phyloP scores from a whole-genome alignment of 805 yeast species.

The Saccharomyces paradoxus region DNA sequence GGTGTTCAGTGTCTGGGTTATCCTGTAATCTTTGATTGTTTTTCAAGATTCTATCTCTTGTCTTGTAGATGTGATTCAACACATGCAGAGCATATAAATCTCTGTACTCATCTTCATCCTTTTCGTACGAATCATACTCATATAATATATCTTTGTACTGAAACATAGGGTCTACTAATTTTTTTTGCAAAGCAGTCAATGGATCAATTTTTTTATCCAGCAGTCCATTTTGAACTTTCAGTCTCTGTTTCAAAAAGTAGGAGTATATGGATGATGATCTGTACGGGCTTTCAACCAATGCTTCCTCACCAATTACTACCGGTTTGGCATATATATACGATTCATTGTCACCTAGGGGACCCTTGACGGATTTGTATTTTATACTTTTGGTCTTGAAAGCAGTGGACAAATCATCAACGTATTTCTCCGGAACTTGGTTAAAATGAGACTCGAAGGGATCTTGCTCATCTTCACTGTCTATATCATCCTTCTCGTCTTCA shows the following conservation, averaged over 20 bases:
- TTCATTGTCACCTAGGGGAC: constrained; percentile 15
- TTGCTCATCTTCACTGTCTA: constrained; percentile 34
- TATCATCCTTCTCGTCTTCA: constrained; percentile 21
- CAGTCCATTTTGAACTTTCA: constrained; percentile 25
- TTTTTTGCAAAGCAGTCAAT: constrained; percentile 40
- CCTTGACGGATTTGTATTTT: constrained; percentile 19
- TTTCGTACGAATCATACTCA: constrained; percentile 42
- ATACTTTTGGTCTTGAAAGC: constrained; percentile 28
- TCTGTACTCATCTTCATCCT: constrained; percentile 47
- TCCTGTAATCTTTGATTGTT: constrained; percentile 54
- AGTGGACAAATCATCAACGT: constrained; percentile 33
- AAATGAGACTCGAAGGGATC: constrained; percentile 82
- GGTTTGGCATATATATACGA: constrained; percentile 22
- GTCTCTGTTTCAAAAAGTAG: constrained; percentile 42
- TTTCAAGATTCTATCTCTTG: constrained; percentile 76
- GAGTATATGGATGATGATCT: constrained; percentile 21
- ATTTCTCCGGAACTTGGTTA: constrained; percentile 36
- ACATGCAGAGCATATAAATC: constrained; percentile 62
- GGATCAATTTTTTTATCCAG: constrained; percentile 15
- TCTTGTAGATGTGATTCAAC: constrained; percentile 75
- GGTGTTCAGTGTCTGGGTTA: constrained; percentile 47
- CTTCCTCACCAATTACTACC: constrained; percentile 9
- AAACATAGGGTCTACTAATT: constrained; percentile 56
- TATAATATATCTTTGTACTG: constrained; percentile 64
- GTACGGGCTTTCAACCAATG: constrained; percentile 16